Evolutionary conservation across 768 basidiomycete genomes (phyloP), one percentile per base, ranked within the genome.

Genomic region (Leucosporidium yakuticum): DNA sequence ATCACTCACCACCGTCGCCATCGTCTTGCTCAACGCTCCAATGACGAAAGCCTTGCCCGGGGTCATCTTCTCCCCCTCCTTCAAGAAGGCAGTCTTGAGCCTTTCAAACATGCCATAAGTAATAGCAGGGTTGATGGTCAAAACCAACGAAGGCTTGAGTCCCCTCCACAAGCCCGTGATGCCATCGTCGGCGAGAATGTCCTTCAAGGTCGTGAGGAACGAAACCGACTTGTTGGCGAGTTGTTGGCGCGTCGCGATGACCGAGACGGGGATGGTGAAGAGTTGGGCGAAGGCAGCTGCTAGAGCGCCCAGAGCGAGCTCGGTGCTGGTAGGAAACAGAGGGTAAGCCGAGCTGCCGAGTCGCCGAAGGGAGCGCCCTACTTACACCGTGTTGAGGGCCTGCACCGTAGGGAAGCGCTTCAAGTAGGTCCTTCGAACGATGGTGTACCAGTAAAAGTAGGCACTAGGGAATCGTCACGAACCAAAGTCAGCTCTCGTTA

Each of bases 371-470:
- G 57, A 34, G 23, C 15, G 39, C 20, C 4, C 5, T 17, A 57
- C 75, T n/a, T 25, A 76, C 75, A 71, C 67, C 4, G 75, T 77
- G 54, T 64, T 71, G 61, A 77, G 63, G 4, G 63, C 44, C 88
- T 91, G 8, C 86, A 79, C 23, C 84, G 85, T 0, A 84, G 64
- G 72, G 58, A 91, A 79, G 23, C 90, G 85, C 75, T 85, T 87
- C 74, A 89, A 85, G 79, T 93, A 93, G 7, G 88, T 83, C 27
- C 83, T 85, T 72, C 96, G 85, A 31, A 98, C 88, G 78, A 92
- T 83, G 27, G 93, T 89, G 78, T 98, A 97, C 82, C 96, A 98
- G 84, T 95, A 98, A 83, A 99, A 99, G 81, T 99, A 99, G 31
- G 96, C 95, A 77, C 71, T 74, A 61, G 68, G 51, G 34, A 59